Evolutionary conservation across 768 basidiomycete species (phyloP), one percentile per base, ranked within the genome.

Genomic region (Inosperma sp.): DNA sequence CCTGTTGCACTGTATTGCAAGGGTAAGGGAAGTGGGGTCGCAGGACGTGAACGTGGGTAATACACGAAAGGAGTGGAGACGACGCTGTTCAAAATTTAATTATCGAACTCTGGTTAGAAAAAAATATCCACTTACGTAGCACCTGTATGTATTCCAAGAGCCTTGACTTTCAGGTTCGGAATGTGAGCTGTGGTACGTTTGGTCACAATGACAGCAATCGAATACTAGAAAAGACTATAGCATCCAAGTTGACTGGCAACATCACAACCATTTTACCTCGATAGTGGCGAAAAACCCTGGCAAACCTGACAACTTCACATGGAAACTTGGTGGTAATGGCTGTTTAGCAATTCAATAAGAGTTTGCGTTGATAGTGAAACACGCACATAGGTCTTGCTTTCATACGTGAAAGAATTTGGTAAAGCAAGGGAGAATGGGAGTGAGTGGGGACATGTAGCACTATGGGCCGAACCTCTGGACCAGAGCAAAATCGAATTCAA

Each of bases 271-370:
- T 68, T 54, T 59, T 46, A 76, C 76, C 52, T 78, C 77, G 46
- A 86, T 79, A 6, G 65, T 76, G 12, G 87, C 85, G 13, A 72
- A 70, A 59, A 89, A 88, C 1, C 87, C 88, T 8, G 87, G 87
- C 6, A 88, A 63, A 3, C 86, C 86, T 10, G 78, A 76, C 14
- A 89, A 69, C 55, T 82, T 84, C 13, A 83, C 80, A 50, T 80
- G 72, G 54, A 81, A 83, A 10, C 80, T 85, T 1, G 87, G 88
- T 17, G 87, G 87, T 19, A 90, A 70, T 36, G 80, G 72, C 86
- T 88, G 49, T 36, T 16, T 7, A 25, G 19, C 19, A 52, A 30
- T 4, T n/a, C n/a, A n/a, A 49, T 21, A 37, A 26, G 39, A 22
- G 30, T 23, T 42, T 36, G 27, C 2, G 4, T 30, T 13, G 36